These are phyloP conservation scores for Chaetoscypha palmicola DNA, from an alignment of 2,329 filamentous ascomycete genomes.

Conservation along the genomic window DNA sequence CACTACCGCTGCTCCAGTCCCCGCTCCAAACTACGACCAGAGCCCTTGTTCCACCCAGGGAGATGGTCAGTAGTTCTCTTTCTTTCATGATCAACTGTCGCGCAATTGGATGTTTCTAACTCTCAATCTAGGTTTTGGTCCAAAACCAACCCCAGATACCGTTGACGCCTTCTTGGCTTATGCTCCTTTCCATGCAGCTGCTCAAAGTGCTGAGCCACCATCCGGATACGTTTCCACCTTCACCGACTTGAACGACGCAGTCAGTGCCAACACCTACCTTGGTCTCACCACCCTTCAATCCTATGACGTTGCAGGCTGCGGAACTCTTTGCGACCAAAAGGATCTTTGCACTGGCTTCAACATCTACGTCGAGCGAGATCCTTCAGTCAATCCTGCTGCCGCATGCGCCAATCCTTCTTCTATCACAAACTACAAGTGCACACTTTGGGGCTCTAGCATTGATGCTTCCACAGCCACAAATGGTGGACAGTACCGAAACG, in stretches of 20 bases:
- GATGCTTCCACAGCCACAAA: constrained; percentile 27
- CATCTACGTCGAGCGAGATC: constrained; percentile 32
- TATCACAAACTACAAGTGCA: constrained; percentile 32
- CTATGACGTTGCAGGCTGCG: constrained; percentile 27
- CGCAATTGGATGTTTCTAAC: not conserved
- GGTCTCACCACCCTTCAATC: constrained; percentile 23
- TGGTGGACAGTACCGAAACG: constrained; percentile 27
- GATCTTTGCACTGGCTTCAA: constrained; percentile 30
- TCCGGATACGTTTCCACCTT: constrained; percentile 29
- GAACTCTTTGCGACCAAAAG: constrained; percentile 22
- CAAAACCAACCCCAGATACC: constrained; percentile 30
- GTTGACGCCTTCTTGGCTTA: constrained; percentile 27
- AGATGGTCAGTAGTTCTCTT: not conserved
- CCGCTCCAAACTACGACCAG: constrained; percentile 22
- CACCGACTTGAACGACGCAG: constrained; percentile 26
- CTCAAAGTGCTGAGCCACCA: constrained; percentile 26
- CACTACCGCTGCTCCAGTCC: constrained; percentile 16
- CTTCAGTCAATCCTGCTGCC: constrained; percentile 26
- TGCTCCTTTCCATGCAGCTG: constrained; percentile 18
- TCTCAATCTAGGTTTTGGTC: constrained; percentile 25
- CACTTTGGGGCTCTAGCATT: constrained; percentile 30
- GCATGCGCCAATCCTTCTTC: constrained; percentile 31
- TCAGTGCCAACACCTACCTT: constrained; percentile 23
- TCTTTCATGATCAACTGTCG: not conserved
- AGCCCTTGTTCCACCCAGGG: constrained; percentile 34